Base-by-base conservation (phyloP, 805 yeast genomes). In the Pichia rugopelliculosa region DNA sequence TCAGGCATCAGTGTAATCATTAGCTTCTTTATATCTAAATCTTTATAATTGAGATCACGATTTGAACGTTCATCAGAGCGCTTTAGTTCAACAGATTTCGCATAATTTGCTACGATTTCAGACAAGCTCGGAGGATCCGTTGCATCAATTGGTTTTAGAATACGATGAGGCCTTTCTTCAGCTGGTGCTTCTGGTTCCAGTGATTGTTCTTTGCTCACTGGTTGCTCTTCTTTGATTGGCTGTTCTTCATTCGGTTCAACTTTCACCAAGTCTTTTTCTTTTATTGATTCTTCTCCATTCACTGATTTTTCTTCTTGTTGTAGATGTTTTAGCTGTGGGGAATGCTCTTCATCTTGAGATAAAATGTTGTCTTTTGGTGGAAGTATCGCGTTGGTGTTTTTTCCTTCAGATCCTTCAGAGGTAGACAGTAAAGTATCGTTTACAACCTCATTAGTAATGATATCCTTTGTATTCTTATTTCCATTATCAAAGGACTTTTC, bases 1-100 rank as follows among this genome's bases (percentile, higher is more conserved):
- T 76, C 81, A 15, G 77, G 77, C 70, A 76, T 66, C 8, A 77
- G 44, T 47, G 77, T 59, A 22, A 72, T 71, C 43, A 75, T 59
- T 1, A 73, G 58, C 26, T 76, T 74, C 30, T 67, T 66, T 8
- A 72, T 65, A 48, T 76, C 77, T 7, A 69, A 59, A 44, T 70
- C 67, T 17, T 66, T 59, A 22, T 67, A 60, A 38, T 68, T 58
- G 26, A 67, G 45, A 48, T 66, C 69, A 39, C 68, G 56, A 18
- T 54, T 56, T 6, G 65, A 50, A 39, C 48, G 53, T n/a, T 55
- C 61, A 39, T 61, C 66, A 6, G 56, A 59, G 48, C 61, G 57
- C 56, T 49, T 60, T 27, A 62, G 59, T 20, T 46, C 48, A 9
- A 40, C 27, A 11, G 52, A 52, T 3, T 54, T 39, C 0, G 65